Percentiles rank a stretch among this genome's conserved stretches.
Evolutionary conservation across 805 yeast species (phyloP).

Genomic region (Suhomyces prunicola): DNA sequence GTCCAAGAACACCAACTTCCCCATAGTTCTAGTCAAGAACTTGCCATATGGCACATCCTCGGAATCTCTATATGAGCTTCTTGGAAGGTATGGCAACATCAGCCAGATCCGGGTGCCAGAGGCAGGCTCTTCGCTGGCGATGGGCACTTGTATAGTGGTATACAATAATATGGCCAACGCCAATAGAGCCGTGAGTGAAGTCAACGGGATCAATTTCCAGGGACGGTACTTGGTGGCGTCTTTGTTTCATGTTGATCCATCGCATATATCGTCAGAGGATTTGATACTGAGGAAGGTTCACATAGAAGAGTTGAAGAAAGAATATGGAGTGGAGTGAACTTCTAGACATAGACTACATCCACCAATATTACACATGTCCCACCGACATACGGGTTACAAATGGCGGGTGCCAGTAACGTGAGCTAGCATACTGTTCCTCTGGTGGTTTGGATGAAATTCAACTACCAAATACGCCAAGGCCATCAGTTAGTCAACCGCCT

Average conservation of each 20-base stretch:
- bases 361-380: too few species aligned
- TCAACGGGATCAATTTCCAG: constrained; percentile 58
- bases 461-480: too few species aligned
- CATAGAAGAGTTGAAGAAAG: constrained; percentile 20
- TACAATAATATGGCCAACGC: constrained; percentile 50
- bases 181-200: constrained; percentile 47
- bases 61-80: constrained; percentile 47
- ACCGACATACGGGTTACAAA: too few species aligned
- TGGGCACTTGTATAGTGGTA: constrained; percentile 52
- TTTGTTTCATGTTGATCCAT: constrained; percentile 43
- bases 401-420: too few species aligned
- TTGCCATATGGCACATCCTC: constrained; percentile 50
- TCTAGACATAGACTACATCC: too few species aligned
- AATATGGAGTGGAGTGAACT: constrained; percentile 7
- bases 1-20: constrained; percentile 25
- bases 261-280: constrained; percentile 26
- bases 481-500: too few species aligned
- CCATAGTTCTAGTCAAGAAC: constrained; percentile 55
- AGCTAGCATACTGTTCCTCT: too few species aligned
- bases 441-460: too few species aligned
- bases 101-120: constrained; percentile 47
- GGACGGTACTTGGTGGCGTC: constrained; percentile 57
- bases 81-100: constrained; percentile 55
- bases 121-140: constrained; percentile 4
- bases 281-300: constrained; percentile 22